These are phyloP conservation scores for Aspergillus jensenii DNA, from an alignment of 2,329 filamentous ascomycete genomes.

Conservation along the genomic window DNA sequence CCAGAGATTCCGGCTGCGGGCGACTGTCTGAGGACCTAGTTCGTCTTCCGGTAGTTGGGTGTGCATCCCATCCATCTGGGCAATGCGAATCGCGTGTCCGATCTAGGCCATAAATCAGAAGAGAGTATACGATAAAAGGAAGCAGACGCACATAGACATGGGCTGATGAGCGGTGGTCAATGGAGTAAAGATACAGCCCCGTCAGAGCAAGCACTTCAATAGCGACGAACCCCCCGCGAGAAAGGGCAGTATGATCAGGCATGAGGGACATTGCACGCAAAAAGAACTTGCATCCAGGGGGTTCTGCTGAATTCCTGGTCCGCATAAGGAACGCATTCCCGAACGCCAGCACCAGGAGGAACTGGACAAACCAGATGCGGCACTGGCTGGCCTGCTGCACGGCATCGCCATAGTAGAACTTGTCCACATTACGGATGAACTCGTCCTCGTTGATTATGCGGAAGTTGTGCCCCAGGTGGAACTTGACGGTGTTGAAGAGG, in stretches of 20 bases:
- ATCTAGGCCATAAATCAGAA: conserved; percentile 15
- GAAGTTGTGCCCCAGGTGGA: conserved; percentile 55
- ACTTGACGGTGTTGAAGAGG: conserved; percentile 57
- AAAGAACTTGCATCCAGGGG: conserved; percentile 41
- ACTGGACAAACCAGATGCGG: conserved; percentile 54
- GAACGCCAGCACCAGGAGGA: conserved; percentile 55
- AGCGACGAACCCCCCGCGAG: conserved; percentile 28
- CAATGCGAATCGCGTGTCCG: conserved; percentile 28
- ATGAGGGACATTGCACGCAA: conserved; percentile 41
- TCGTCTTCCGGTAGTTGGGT: conserved; percentile 27
- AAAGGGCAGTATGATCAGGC: conserved; percentile 36
- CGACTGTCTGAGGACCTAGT: conserved; percentile 22
- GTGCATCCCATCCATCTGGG: conserved; percentile 30
- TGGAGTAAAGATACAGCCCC: conserved; percentile 42
- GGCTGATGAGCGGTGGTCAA: conserved; percentile 42
- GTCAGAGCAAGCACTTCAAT: conserved; percentile 38
- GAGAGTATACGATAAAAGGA: neutral
- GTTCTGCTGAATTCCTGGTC: conserved; percentile 23
- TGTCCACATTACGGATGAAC: conserved; percentile 37
- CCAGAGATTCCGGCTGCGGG: conserved; percentile 26
- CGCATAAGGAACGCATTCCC: conserved; percentile 54
- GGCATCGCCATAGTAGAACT: conserved; percentile 42
- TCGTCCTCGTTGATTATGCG: conserved; percentile 55
- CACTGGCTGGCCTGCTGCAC: conserved; percentile 24
- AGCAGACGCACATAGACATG: conserved; percentile 38